Evolutionary conservation across 148 eudicot genomes (phyloP).

Genomic region (Nyssa sinensis): DNA sequence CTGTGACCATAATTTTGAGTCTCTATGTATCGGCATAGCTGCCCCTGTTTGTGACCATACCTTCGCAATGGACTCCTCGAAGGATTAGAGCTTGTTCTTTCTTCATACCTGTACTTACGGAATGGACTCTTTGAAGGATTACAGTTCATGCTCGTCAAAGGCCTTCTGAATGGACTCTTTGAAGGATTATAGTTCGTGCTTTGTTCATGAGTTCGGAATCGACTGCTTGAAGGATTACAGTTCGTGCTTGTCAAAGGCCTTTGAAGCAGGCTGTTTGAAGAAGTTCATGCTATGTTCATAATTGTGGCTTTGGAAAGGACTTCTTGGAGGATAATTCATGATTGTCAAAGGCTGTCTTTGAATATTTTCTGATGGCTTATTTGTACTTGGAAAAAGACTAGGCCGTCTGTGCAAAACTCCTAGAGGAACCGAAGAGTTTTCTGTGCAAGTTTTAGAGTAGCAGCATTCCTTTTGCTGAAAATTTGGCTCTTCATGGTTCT

Average conservation of each 20-base stretch:
- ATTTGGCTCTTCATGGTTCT: neutral
- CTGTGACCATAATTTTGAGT: neutral
- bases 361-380: conserved; percentile 6
- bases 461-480: conserved; percentile 8
- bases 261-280: too few species aligned
- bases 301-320: too few species aligned
- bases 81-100: neutral
- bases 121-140: neutral
- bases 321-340: too few species aligned
- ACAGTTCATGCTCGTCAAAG: conserved; percentile 12
- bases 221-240: neutral
- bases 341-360: too few species aligned
- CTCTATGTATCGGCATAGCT: conserved; percentile 25
- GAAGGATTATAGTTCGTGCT: neutral
- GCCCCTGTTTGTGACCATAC: conserved; percentile 14
- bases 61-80: conserved; percentile 4
- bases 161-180: conserved; percentile 10
- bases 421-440: conserved; percentile 2
- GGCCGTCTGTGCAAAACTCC: neutral
- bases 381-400: conserved; percentile 2
- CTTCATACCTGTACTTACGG: neutral
- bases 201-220: conserved; percentile 1
- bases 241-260: conserved; percentile 11
- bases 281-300: too few species aligned
- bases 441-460: conserved; percentile 2